Conservation (phyloP, 163 green algal species). For the Scenedesmus sp. region DNA sequence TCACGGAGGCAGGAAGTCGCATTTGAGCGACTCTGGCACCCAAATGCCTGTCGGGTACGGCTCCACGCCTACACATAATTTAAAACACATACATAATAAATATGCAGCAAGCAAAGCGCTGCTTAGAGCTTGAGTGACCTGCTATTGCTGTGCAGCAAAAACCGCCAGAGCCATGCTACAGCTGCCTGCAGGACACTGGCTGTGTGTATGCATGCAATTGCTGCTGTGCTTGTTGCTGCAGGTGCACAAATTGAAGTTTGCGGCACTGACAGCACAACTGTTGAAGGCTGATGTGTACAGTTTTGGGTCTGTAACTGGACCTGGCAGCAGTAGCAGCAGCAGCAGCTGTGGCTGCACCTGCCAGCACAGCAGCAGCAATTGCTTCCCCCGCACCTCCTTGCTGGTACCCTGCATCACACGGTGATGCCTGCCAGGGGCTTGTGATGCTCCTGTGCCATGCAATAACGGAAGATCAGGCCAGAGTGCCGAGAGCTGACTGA, state of each 20-base stretch:
- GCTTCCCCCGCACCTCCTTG: slow-evolving; percentile 5
- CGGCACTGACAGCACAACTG: not conserved
- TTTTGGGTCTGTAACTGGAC: no score
- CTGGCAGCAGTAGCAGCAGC: not conserved
- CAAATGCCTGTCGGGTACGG: slow-evolving; percentile 45
- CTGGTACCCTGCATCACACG: slow-evolving; percentile 30
- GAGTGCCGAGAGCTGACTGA: not conserved
- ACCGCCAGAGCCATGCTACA: not conserved
- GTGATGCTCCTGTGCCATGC: slow-evolving; percentile 34
- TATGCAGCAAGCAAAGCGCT: not conserved
- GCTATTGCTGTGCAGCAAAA: not conserved
- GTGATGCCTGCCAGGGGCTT: slow-evolving; percentile 6
- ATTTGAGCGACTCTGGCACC: slow-evolving; percentile 37
- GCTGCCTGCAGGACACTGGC: not conserved
- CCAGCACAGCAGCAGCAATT: not conserved
- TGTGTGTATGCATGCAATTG: not conserved
- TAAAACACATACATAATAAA: no score
- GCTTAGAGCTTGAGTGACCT: not conserved
- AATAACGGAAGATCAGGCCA: slow-evolving; percentile 21
- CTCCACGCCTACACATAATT: not conserved
- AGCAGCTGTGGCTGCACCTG: not conserved
- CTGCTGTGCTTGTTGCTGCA: not conserved
- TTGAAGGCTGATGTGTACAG: no score
- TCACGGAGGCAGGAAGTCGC: slow-evolving; percentile 47
- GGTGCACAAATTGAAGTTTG: not conserved